These are phyloP conservation scores for Aaosphaeria arxii DNA, from an alignment of 2,329 filamentous ascomycete species.

Conservation along the genomic window DNA sequence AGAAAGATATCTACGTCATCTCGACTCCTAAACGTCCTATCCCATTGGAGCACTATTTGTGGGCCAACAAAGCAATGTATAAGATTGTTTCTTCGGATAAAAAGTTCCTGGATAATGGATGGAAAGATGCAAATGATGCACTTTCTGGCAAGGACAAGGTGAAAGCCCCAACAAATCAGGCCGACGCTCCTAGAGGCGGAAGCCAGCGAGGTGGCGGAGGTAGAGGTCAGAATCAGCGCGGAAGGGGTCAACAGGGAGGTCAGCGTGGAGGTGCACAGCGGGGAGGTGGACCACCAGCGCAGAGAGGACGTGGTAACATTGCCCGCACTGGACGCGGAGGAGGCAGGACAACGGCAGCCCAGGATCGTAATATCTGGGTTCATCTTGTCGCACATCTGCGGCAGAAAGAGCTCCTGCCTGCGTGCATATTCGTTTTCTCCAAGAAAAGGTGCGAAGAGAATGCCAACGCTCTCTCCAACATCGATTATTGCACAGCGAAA, in stretches of 20 bases:
- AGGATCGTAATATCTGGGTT: constrained; percentile 96
- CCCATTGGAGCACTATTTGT: constrained; percentile 91
- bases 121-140: constrained; percentile 87
- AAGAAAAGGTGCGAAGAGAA: constrained; percentile 98
- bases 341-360: constrained; percentile 82
- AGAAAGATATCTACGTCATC: constrained; percentile 98
- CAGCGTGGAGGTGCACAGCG: constrained; percentile 50
- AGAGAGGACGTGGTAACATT: constrained; percentile 75
- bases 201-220: constrained; percentile 45
- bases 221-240: constrained; percentile 53
- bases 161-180: constrained; percentile 54
- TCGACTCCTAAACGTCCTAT: constrained; percentile 94
- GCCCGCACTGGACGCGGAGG: constrained; percentile 81
- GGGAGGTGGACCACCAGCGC: constrained; percentile 53
- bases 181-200: constrained; percentile 54
- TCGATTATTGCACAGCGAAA: constrained; percentile 87
- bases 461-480: constrained; percentile 88
- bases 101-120: constrained; percentile 85
- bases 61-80: constrained; percentile 87
- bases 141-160: constrained; percentile 79
- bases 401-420: constrained; percentile 82
- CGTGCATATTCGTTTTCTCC: constrained; percentile 97
- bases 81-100: constrained; percentile 95
- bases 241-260: constrained; percentile 41
- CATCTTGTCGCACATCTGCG: constrained; percentile 88